These are phyloP conservation scores for Mycena chlorophos DNA, from an alignment of 768 basidiomycete genomes.

Conservation along the genomic window DNA sequence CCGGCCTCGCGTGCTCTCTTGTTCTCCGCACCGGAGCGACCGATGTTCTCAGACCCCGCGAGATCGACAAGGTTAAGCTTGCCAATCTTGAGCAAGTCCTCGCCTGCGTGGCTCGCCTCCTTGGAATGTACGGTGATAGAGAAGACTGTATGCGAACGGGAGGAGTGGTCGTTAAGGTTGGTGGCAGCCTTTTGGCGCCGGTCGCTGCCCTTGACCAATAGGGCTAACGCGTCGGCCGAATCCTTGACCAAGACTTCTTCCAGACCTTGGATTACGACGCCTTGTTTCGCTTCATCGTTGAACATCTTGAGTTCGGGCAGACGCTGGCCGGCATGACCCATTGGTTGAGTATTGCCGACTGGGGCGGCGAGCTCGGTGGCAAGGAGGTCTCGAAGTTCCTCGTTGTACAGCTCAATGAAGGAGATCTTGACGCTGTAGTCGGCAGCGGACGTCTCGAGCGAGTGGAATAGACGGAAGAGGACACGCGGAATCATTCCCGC, in stretches of 20 bases:
- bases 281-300: conserved; percentile 85
- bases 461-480: conserved; percentile 86
- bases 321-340: conserved; percentile 50
- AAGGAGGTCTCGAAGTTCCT: conserved; percentile 93
- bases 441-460: conserved; percentile 70
- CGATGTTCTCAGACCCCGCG: conserved; percentile 97
- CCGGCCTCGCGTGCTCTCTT: conserved; percentile 95
- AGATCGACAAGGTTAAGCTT: conserved; percentile 97
- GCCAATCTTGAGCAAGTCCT: conserved; percentile 89
- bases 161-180: conserved; percentile 96
- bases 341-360: conserved; percentile 67
- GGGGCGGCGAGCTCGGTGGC: conserved; percentile 75
- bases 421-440: conserved; percentile 95
- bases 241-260: conserved; percentile 87
- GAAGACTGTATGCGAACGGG: conserved; percentile 97
- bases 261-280: conserved; percentile 91
- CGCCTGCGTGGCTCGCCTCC: conserved; percentile 72
- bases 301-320: conserved; percentile 77
- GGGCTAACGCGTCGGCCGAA: conserved; percentile 75
- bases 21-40: conserved; percentile 91
- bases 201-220: conserved; percentile 87
- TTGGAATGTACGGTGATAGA: conserved; percentile 94
- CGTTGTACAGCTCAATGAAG: conserved; percentile 95
- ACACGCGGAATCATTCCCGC: conserved; percentile 97
- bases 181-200: conserved; percentile 93